A percentile compares a stretch with the other conserved stretches of the same genome.
These are phyloP conservation scores for Diplodia sapinea DNA, from an alignment of 2,329 filamentous ascomycete species.

Conservation along the genomic window DNA sequence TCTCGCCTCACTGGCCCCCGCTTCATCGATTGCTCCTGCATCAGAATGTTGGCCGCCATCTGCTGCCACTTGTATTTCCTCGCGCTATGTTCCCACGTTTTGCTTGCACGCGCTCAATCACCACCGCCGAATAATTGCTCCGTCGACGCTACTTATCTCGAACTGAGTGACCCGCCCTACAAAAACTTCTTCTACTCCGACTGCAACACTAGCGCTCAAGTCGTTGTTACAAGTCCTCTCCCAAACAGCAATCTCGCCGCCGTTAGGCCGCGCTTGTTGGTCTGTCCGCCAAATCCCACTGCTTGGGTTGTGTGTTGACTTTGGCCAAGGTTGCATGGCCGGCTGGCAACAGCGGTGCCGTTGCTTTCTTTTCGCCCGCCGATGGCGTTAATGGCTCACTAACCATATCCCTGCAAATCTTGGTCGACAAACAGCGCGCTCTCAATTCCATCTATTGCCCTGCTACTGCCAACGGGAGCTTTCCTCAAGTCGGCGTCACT, in stretches of 20 bases:
- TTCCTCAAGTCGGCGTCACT: conserved; percentile 60
- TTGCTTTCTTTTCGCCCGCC: conserved; percentile 62
- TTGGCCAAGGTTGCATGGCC: conserved; percentile 60
- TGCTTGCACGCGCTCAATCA: neutral
- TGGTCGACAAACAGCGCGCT: conserved; percentile 50
- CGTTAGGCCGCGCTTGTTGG: conserved; percentile 63
- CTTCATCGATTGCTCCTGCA: neutral
- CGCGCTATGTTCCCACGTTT: neutral
- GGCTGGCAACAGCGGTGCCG: conserved; percentile 67
- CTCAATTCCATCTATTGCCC: conserved; percentile 55
- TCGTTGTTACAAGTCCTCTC: conserved; percentile 65
- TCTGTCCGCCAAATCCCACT: conserved; percentile 35
- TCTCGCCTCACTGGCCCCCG: neutral
- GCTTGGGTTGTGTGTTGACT: conserved; percentile 21
- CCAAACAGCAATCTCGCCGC: conserved; percentile 60
- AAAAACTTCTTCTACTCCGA: conserved; percentile 71
- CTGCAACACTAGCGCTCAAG: conserved; percentile 64
- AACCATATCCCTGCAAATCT: conserved; percentile 59
- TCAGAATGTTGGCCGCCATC: neutral
- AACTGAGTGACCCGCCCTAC: conserved; percentile 64
- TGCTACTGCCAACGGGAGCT: conserved; percentile 35
- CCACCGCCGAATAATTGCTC: conserved; percentile 34
- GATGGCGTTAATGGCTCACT: conserved; percentile 61
- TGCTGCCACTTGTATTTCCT: conserved; percentile 1
- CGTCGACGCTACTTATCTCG: conserved; percentile 45